These are phyloP conservation scores for Escallonia rubra DNA, from an alignment of 129 eudicot genomes.

Conservation along the genomic window DNA sequence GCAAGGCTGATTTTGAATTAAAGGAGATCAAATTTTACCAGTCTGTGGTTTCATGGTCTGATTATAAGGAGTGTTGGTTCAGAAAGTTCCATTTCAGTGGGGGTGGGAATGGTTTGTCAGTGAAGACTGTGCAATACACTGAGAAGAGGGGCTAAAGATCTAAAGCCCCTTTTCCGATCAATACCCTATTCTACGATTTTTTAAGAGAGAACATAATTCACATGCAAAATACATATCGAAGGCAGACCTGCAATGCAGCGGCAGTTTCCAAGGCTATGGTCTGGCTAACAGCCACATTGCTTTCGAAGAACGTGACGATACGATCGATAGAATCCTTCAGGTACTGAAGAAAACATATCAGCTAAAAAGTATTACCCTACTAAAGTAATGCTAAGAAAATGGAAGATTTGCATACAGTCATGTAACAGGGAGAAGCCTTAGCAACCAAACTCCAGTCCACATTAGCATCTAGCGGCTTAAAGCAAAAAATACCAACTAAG, in stretches of 20 bases:
- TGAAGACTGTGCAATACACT: too few species aligned
- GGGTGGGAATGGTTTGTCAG: too few species aligned
- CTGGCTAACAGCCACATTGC: constrained; percentile 83
- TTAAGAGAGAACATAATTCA: neutral
- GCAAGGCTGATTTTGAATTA: too few species aligned
- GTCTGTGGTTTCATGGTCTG: too few species aligned
- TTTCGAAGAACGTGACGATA: constrained; percentile 73
- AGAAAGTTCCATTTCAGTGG: too few species aligned
- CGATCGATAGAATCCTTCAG: constrained; percentile 79
- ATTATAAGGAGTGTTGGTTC: too few species aligned
- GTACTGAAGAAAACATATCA: constrained; percentile 51
- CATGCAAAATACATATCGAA: neutral
- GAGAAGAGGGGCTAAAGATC: too few species aligned
- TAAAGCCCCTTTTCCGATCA: too few species aligned
- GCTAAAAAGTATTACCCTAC: constrained; percentile 5
- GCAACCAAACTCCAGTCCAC: constrained; percentile 98
- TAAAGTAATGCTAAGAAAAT: constrained; percentile 3
- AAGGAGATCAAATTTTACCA: too few species aligned
- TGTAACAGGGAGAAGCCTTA: constrained; percentile 95
- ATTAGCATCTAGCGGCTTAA: constrained; percentile 81
- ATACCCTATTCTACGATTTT: too few species aligned
- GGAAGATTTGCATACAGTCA: constrained; percentile 53
- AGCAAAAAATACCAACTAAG: constrained; percentile 68
- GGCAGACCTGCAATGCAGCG: constrained; percentile 93
- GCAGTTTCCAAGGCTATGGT: constrained; percentile 96